A percentile compares a stretch with the other conserved stretches of the same genome.
phyloP scores from a whole-genome alignment of 495 filamentous ascomycete genomes.

The Letharia lupina region DNA sequence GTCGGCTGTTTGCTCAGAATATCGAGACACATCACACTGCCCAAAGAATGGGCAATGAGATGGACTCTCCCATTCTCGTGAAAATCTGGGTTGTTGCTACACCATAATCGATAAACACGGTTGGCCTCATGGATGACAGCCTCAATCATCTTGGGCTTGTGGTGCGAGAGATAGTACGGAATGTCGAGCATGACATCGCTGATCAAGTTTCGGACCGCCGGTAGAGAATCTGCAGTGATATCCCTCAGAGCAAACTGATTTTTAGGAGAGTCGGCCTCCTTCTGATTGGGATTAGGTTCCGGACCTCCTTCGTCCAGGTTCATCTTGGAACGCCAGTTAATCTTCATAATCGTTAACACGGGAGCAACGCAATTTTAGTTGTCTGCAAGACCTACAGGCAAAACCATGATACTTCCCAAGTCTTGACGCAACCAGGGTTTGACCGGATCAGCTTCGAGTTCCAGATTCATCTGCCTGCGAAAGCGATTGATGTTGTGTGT shows the following conservation, averaged over 20 bases:
- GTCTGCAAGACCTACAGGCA: slow-evolving; percentile 40
- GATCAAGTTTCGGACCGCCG: slow-evolving; percentile 80
- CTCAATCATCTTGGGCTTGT: slow-evolving; percentile 87
- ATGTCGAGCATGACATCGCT: slow-evolving; percentile 97
- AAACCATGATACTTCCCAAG: slow-evolving; percentile 64
- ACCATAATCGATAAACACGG: slow-evolving; percentile 88
- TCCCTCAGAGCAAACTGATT: slow-evolving; percentile 75
- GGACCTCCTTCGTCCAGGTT: slow-evolving; percentile 70
- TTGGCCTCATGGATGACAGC: slow-evolving; percentile 90
- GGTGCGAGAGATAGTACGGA: slow-evolving; percentile 91
- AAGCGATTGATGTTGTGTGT: slow-evolving; percentile 91
- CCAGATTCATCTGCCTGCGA: slow-evolving; percentile 76
- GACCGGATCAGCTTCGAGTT: slow-evolving; percentile 66
- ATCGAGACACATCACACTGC: slow-evolving; percentile 87
- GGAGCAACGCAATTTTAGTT: neutral
- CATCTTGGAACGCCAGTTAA: slow-evolving; percentile 83
- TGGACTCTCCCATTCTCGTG: slow-evolving; percentile 75
- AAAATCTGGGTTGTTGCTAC: slow-evolving; percentile 81
- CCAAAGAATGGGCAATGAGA: slow-evolving; percentile 85
- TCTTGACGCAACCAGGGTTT: slow-evolving; percentile 62
- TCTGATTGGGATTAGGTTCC: slow-evolving; percentile 30
- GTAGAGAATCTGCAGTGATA: slow-evolving; percentile 85
- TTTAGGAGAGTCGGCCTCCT: slow-evolving; percentile 39
- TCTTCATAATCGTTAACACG: slow-evolving; percentile 23
- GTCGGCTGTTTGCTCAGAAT: slow-evolving; percentile 85